These are phyloP conservation scores for Pyrenophora seminiperda DNA, from an alignment of 2,329 filamentous ascomycete genomes.

Conservation along the genomic window DNA sequence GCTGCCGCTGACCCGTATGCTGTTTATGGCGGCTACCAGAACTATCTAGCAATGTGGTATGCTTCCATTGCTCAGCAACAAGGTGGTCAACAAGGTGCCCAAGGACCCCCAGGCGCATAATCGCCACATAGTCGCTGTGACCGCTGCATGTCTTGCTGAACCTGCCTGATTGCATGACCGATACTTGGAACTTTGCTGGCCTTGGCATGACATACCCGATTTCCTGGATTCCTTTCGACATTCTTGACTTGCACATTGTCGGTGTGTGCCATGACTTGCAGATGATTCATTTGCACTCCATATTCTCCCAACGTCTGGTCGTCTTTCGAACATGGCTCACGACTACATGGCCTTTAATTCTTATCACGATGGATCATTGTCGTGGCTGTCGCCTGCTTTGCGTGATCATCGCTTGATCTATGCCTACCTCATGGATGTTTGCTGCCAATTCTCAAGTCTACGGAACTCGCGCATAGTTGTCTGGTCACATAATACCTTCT, in stretches of 20 bases:
- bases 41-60: slow-evolving; percentile 81
- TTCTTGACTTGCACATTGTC: slow-evolving; percentile 28
- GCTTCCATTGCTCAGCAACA: slow-evolving; percentile 65
- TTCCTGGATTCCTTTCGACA: slow-evolving; percentile 25
- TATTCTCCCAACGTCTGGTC: slow-evolving; percentile 10
- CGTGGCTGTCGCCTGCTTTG: slow-evolving; percentile 16
- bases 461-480: slow-evolving; percentile 1
- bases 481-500: not conserved
- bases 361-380: slow-evolving; percentile 3
- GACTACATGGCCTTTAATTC: slow-evolving; percentile 9
- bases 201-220: slow-evolving; percentile 33
- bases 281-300: slow-evolving; percentile 30
- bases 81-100: slow-evolving; percentile 32
- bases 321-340: slow-evolving; percentile 7
- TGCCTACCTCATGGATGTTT: slow-evolving; percentile 18
- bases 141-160: slow-evolving; percentile 46
- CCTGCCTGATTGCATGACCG: slow-evolving; percentile 48
- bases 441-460: slow-evolving; percentile 4
- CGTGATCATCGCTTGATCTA: slow-evolving; percentile 19
- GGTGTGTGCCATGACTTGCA: slow-evolving; percentile 20
- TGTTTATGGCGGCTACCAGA: slow-evolving; percentile 80
- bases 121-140: slow-evolving; percentile 39
- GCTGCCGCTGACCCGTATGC: slow-evolving; percentile 64
- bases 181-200: slow-evolving; percentile 33
- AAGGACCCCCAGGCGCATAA: slow-evolving; percentile 46